These are phyloP conservation scores for Colletotrichum destructivum DNA, from an alignment of 2,329 filamentous ascomycete species.

Conservation along the genomic window DNA sequence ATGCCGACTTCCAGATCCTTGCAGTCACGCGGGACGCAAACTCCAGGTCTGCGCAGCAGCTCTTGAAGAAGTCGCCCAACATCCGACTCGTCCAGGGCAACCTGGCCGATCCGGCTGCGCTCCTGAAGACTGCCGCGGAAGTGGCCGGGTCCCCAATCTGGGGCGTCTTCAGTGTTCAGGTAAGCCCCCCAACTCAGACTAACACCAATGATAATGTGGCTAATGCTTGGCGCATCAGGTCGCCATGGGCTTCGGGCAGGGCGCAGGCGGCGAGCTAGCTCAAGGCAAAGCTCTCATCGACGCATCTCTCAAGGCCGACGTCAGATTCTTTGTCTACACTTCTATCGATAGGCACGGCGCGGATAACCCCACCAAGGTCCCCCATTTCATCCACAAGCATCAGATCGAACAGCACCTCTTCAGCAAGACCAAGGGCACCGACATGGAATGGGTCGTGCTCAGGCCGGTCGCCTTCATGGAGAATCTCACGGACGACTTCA, in stretches of 20 bases:
- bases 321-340: conserved; percentile 73
- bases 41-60: conserved; percentile 65
- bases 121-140: conserved; percentile 63
- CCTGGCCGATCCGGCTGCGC: conserved; percentile 63
- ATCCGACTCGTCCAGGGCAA: conserved; percentile 72
- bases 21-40: conserved; percentile 72
- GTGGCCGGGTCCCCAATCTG: conserved; percentile 57
- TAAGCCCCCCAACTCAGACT: conserved; percentile 46
- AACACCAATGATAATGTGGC: background rate
- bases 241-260: conserved; percentile 47
- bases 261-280: conserved; percentile 57
- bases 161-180: conserved; percentile 75
- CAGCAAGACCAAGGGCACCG: conserved; percentile 51
- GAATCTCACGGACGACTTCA: conserved; percentile 52
- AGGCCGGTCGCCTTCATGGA: conserved; percentile 60
- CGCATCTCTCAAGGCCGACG: conserved; percentile 66
- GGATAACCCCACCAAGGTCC: conserved; percentile 67
- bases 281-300: conserved; percentile 73
- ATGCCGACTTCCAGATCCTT: conserved; percentile 65
- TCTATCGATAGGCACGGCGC: conserved; percentile 74
- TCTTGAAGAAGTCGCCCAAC: conserved; percentile 60
- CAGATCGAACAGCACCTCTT: conserved; percentile 73
- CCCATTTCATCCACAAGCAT: conserved; percentile 74
- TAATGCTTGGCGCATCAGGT: conserved; percentile 16
- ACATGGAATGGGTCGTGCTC: conserved; percentile 56